Evolutionary conservation across 1,284 basidiomycete species (phyloP).

Genomic region (Cerioporus squamosus): DNA sequence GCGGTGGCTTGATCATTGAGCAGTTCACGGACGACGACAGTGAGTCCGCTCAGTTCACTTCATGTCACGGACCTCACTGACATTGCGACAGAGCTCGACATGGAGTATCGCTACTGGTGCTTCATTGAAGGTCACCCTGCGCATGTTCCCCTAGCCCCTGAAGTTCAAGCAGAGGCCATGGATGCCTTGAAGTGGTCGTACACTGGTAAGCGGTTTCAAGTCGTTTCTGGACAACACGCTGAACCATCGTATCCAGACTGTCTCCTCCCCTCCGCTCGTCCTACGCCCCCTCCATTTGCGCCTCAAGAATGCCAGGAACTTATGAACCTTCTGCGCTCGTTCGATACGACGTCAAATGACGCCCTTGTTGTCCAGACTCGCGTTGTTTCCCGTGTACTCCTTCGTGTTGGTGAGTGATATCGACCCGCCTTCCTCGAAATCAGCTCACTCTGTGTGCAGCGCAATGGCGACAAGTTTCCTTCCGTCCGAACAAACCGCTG

Average conservation of each 20-base stretch:
- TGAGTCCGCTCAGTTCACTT: slow-evolving; percentile 45
- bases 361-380: slow-evolving; percentile 62
- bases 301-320: slow-evolving; percentile 77
- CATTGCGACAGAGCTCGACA: slow-evolving; percentile 54
- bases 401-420: slow-evolving; percentile 60
- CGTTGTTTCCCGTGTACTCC: slow-evolving; percentile 66
- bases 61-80: too few species aligned
- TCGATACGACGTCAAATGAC: slow-evolving; percentile 42
- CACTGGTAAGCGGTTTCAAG: slow-evolving; percentile 50
- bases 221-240: not conserved
- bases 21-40: slow-evolving; percentile 49
- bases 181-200: slow-evolving; percentile 77
- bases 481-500: slow-evolving; percentile 64
- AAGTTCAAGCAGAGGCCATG: slow-evolving; percentile 64
- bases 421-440: not conserved
- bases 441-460: slow-evolving; percentile 40
- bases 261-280: slow-evolving; percentile 59
- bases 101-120: slow-evolving; percentile 77
- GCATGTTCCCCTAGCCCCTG: slow-evolving; percentile 55
- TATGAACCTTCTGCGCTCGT: slow-evolving; percentile 60
- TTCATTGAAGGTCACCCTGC: slow-evolving; percentile 78
- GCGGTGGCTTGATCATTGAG: slow-evolving; percentile 26
- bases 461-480: slow-evolving; percentile 74
- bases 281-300: slow-evolving; percentile 64
- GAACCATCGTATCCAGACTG: slow-evolving; percentile 50